A percentile compares a stretch with the other conserved stretches of the same genome.
Evolutionary conservation across 148 eudicot species (phyloP).

Genomic region (Hydrangea macrophylla): DNA sequence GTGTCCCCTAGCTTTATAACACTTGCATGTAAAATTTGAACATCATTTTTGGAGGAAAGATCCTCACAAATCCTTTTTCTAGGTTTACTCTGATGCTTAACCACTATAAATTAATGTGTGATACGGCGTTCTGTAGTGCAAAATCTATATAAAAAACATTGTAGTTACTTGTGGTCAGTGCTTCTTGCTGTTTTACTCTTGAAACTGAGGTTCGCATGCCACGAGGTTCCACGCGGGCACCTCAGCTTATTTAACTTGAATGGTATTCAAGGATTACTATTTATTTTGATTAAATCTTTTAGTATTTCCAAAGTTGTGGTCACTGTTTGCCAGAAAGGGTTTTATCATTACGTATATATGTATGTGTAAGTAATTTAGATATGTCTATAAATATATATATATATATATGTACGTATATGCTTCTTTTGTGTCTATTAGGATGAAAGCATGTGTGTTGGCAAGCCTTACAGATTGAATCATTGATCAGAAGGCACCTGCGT

Average conservation of each 20-base stretch:
- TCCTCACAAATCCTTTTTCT: neutral
- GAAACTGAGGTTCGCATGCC: neutral
- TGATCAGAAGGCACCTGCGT: constrained; percentile 5
- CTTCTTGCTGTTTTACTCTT: neutral
- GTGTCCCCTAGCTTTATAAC: neutral
- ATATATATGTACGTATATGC: neutral
- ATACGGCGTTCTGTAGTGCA: no score
- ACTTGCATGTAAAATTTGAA: neutral
- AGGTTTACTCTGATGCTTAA: neutral
- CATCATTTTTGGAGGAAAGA: neutral
- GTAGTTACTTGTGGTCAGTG: neutral
- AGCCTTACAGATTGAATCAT: constrained; percentile 14
- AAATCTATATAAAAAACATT: neutral
- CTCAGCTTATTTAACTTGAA: neutral
- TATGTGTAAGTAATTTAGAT: no score
- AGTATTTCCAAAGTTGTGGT: neutral
- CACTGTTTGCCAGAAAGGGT: neutral
- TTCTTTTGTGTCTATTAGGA: neutral
- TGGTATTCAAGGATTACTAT: no score
- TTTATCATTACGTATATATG: neutral
- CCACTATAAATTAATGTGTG: neutral
- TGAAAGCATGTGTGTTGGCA: constrained; percentile 2
- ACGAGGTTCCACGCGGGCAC: neutral
- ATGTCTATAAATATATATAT: neutral
- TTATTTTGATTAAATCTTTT: no score